Percentiles rank a stretch among this genome's conserved stretches.
These are phyloP conservation scores for Anastatica hierochuntica DNA, from an alignment of 345 rosid species.

Conservation along the genomic window DNA sequence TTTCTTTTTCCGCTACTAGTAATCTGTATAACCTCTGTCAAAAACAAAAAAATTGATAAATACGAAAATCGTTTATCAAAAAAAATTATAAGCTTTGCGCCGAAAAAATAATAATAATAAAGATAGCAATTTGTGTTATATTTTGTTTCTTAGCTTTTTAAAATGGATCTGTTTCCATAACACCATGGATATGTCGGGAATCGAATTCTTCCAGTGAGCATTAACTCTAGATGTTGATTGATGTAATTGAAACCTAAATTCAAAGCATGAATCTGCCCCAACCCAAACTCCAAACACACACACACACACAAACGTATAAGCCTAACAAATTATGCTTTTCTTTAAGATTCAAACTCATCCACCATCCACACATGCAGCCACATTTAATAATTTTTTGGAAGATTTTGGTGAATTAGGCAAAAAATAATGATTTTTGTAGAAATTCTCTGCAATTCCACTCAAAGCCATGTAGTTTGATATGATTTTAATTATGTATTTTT, in stretches of 20 bases:
- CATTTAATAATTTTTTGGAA: too few relatives aligned
- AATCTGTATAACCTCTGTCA: too few relatives aligned
- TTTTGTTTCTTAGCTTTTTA: not conserved
- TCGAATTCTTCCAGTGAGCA: constrained; percentile 22
- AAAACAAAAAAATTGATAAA: too few relatives aligned
- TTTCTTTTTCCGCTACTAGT: too few relatives aligned
- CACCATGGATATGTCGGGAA: constrained; percentile 12
- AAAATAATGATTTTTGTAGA: too few relatives aligned
- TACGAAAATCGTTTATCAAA: too few relatives aligned
- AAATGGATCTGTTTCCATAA: not conserved
- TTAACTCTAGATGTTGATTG: constrained; percentile 23
- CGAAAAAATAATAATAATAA: not conserved
- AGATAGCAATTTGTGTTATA: too few relatives aligned
- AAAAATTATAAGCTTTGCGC: too few relatives aligned
- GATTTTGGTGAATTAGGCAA: too few relatives aligned
- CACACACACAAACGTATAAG: not conserved
- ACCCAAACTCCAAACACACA: constrained; percentile 1
- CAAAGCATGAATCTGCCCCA: constrained; percentile 16
- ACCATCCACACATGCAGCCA: not conserved
- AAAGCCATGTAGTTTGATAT: too few relatives aligned
- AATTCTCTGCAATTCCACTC: too few relatives aligned
- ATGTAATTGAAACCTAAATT: constrained; percentile 19
- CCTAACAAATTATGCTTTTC: constrained; percentile 1
- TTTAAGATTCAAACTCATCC: constrained; percentile 1
- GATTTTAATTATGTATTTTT: too few relatives aligned